A percentile compares a stretch with the other conserved stretches of the same genome.
phyloP scores from a whole-genome alignment of 768 basidiomycete species.

The Termitomyces sp. region DNA sequence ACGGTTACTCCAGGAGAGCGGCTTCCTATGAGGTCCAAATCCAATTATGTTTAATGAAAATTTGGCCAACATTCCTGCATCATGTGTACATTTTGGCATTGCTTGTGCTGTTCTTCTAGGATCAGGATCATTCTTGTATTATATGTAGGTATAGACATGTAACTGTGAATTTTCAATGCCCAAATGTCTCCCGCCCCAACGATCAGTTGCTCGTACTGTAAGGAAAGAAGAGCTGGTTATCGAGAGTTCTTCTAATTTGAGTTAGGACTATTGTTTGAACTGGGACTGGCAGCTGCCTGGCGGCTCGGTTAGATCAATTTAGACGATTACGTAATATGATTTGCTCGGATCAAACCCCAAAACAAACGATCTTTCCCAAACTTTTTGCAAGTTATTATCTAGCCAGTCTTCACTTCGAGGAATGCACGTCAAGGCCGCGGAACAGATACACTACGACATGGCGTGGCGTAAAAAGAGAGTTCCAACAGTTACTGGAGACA shows the following conservation, averaged over 20 bases:
- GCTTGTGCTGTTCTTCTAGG: not conserved
- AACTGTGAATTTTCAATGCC: not conserved
- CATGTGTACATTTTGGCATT: constrained; percentile 6
- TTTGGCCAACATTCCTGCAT: not conserved
- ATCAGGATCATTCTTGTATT: constrained; percentile 6
- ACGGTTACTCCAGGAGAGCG: constrained; percentile 81
- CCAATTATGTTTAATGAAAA: not conserved
- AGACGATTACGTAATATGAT: not conserved
- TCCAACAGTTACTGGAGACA: not conserved
- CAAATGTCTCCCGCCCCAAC: not conserved
- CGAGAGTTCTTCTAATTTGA: not conserved
- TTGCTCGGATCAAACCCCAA: not conserved
- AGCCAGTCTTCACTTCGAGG: not conserved
- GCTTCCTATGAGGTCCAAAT: constrained; percentile 60
- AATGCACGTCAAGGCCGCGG: not conserved
- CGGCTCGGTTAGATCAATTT: too few species aligned
- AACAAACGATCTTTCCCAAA: not conserved
- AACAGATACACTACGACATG: not conserved
- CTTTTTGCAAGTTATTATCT: not conserved
- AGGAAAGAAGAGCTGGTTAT: not conserved
- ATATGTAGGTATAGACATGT: constrained; percentile 4
- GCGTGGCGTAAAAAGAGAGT: not conserved
- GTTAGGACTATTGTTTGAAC: too few species aligned
- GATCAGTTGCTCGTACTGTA: not conserved
- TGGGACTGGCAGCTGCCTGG: too few species aligned